Evolutionary conservation across 2,329 filamentous ascomycete genomes (phyloP).

Genomic region (Alternaria panax): DNA sequence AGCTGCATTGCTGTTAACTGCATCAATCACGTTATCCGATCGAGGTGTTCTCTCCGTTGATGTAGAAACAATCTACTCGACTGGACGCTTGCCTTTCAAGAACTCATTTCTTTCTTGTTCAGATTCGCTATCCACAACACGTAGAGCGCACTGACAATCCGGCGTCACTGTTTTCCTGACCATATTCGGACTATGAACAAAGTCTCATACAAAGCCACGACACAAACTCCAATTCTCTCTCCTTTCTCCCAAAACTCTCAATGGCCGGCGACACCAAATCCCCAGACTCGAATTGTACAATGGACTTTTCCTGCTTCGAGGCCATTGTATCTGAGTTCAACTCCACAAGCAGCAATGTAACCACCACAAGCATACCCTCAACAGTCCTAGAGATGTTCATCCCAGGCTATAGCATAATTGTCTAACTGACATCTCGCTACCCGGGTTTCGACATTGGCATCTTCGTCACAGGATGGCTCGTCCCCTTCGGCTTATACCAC

Average conservation of each 20-base stretch:
- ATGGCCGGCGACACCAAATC: background rate
- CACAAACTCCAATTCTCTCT: background rate
- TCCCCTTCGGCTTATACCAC: slow-evolving; percentile 52
- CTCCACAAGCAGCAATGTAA: slow-evolving; percentile 5
- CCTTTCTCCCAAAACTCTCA: background rate
- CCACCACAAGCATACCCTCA: slow-evolving; percentile 29
- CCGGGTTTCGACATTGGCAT: slow-evolving; percentile 61
- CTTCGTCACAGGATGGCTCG: slow-evolving; percentile 53
- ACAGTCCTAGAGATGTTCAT: slow-evolving; percentile 60
- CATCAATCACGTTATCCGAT: background rate
- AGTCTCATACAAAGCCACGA: background rate
- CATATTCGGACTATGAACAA: background rate
- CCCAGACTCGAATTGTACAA: slow-evolving; percentile 2
- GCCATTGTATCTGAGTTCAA: slow-evolving; percentile 12
- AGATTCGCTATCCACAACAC: background rate
- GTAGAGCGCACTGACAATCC: no score
- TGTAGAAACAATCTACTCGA: background rate
- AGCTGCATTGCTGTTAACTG: background rate
- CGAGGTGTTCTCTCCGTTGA: background rate
- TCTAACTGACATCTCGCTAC: slow-evolving; percentile 51
- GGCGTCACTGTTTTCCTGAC: no score
- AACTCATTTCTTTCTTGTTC: background rate
- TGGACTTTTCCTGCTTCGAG: slow-evolving; percentile 34
- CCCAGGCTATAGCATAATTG: slow-evolving; percentile 39
- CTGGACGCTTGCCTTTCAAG: no score